Percentiles rank a stretch among this genome's conserved stretches.
These are phyloP conservation scores for Calvatia gigantea DNA, from an alignment of 768 basidiomycete genomes.

Conservation along the genomic window DNA sequence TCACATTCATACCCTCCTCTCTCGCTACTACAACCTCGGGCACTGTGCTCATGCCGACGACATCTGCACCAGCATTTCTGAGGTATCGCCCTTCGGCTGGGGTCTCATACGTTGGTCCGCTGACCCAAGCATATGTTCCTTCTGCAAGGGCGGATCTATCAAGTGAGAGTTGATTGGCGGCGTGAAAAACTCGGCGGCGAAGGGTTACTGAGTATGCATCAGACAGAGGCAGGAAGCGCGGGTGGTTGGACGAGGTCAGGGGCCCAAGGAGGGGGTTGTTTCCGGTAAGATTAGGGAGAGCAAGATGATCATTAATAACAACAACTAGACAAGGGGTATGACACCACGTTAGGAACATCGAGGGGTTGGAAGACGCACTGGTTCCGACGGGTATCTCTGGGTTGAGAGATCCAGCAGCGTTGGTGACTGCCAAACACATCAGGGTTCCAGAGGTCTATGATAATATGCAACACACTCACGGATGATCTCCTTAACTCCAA, in stretches of 20 bases:
- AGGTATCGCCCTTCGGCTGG: slow-evolving; percentile 83
- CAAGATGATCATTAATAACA: slow-evolving; percentile 81
- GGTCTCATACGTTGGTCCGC: slow-evolving; percentile 88
- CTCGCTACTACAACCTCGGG: slow-evolving; percentile 83
- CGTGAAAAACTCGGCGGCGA: slow-evolving; percentile 69
- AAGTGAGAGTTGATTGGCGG: slow-evolving; percentile 60
- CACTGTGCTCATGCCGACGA: slow-evolving; percentile 94
- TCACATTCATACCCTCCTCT: slow-evolving; percentile 70
- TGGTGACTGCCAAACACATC: slow-evolving; percentile 58
- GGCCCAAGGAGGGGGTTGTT: slow-evolving; percentile 80
- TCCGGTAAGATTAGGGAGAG: slow-evolving; percentile 73
- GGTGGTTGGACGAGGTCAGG: slow-evolving; percentile 48
- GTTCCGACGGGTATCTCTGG: slow-evolving; percentile 74
- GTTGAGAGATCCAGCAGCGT: slow-evolving; percentile 83
- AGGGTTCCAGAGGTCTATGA: neutral
- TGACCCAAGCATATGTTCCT: slow-evolving; percentile 88
- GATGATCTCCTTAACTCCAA: slow-evolving; percentile 75
- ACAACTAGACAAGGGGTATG: slow-evolving; percentile 51
- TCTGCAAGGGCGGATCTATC: slow-evolving; percentile 59
- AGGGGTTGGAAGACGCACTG: slow-evolving; percentile 42
- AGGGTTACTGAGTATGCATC: slow-evolving; percentile 75
- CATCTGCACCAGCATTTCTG: slow-evolving; percentile 71
- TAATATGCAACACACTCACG: slow-evolving; percentile 42
- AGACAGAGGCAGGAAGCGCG: slow-evolving; percentile 82
- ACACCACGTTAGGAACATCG: slow-evolving; percentile 12